Evolutionary conservation across 108 stramenopile species (phyloP).

Genomic region (Skeletonema potamos): DNA sequence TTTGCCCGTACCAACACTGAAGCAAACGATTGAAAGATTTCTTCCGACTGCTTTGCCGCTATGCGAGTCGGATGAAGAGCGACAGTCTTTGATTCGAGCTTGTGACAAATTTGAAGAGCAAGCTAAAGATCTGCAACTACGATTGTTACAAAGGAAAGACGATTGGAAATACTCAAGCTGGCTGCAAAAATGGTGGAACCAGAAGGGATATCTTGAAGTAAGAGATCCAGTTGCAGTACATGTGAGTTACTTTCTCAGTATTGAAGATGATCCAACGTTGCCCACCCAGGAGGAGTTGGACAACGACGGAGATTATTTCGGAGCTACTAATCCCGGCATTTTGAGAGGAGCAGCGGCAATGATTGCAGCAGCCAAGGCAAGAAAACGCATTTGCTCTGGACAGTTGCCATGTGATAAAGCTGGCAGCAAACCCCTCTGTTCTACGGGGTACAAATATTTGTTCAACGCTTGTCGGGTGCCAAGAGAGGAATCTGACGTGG

Average conservation of each 20-base stretch:
- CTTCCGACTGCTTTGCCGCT: slow-evolving; percentile 52
- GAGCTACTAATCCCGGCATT: slow-evolving; percentile 9
- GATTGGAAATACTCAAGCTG: slow-evolving; percentile 43
- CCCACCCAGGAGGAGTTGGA: neutral
- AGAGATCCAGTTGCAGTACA: slow-evolving; percentile 66
- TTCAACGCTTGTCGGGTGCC: slow-evolving; percentile 72
- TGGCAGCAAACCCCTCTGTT: slow-evolving; percentile 45
- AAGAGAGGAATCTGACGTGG: slow-evolving; percentile 39
- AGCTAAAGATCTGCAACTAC: slow-evolving; percentile 46
- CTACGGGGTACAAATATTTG: slow-evolving; percentile 70
- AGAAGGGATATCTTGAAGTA: slow-evolving; percentile 54
- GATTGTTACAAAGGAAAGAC: slow-evolving; percentile 34
- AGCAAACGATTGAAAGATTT: slow-evolving; percentile 51
- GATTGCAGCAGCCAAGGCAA: slow-evolving; percentile 25
- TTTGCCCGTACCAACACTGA: slow-evolving; percentile 64
- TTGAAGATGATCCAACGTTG: slow-evolving; percentile 51
- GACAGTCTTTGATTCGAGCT: slow-evolving; percentile 27
- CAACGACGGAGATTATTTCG: neutral
- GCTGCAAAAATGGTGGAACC: slow-evolving; percentile 74
- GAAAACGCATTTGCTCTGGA: slow-evolving; percentile 32
- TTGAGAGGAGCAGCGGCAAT: slow-evolving; percentile 44
- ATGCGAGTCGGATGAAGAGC: slow-evolving; percentile 33
- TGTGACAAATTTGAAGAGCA: slow-evolving; percentile 40
- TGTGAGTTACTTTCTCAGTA: slow-evolving; percentile 69
- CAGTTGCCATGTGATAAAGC: slow-evolving; percentile 28